Conservation (phyloP, 441 rosid species). For the Erodium texanum region DNA sequence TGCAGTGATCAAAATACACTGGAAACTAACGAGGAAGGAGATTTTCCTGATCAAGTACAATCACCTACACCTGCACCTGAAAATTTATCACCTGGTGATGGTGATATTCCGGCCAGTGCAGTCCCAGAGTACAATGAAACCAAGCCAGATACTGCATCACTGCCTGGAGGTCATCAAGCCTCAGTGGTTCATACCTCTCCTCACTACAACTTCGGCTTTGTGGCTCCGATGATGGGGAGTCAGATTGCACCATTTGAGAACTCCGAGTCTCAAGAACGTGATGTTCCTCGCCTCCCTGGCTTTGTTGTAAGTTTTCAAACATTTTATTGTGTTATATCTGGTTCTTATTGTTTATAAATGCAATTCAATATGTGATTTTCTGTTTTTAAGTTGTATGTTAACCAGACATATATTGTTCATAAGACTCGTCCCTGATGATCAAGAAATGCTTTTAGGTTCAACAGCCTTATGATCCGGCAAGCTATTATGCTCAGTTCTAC, state of each 20-base stretch:
- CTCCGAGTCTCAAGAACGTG: conserved; percentile 69
- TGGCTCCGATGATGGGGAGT: conserved; percentile 55
- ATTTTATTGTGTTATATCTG: neutral
- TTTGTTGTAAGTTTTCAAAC: conserved; percentile 51
- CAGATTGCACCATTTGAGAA: conserved; percentile 49
- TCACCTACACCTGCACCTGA: conserved; percentile 42
- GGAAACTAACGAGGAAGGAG: conserved; percentile 43
- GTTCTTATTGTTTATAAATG: conserved; percentile 7
- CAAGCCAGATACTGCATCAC: conserved; percentile 45
- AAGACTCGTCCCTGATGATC: conserved; percentile 22
- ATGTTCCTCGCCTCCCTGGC: conserved; percentile 62
- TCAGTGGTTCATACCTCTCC: conserved; percentile 52
- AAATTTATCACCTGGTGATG: conserved; percentile 45
- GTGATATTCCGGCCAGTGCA: conserved; percentile 32
- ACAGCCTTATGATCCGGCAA: conserved; percentile 78
- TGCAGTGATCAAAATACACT: conserved; percentile 40
- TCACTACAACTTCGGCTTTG: conserved; percentile 51
- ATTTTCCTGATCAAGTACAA: conserved; percentile 36
- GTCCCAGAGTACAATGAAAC: conserved; percentile 46
- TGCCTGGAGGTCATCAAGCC: conserved; percentile 49
- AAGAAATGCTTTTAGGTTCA: conserved; percentile 39
- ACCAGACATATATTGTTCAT: neutral
- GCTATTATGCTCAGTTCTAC: conserved; percentile 76
- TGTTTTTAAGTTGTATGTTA: neutral
- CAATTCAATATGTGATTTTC: neutral